Base-by-base conservation (phyloP, 768 basidiomycete species). In the Hypholoma sublateritium region DNA sequence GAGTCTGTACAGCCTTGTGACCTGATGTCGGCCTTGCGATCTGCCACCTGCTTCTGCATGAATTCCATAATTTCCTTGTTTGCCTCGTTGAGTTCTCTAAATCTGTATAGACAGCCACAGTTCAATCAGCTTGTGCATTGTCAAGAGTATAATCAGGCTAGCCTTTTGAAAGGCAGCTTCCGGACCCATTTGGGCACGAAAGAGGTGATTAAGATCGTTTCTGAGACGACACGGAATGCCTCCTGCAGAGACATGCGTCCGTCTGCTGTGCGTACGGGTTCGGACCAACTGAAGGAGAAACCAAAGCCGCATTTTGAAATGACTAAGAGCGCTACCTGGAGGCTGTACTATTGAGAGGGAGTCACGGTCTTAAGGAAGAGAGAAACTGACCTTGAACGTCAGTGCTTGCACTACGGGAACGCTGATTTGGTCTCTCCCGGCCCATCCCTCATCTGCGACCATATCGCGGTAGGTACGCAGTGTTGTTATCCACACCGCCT, bases 281-380 rank as follows among this genome's bases (percentile, higher is more conserved):
- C 64, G 9, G 62, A 60, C 80, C 78, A 81, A 28, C 68, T 69
- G 45, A 78, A 76, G 0, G 71, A 63, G 37, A 80, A 74, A 1
- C 80, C 81, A 49, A 81, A 80, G 1, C 77, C 80, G 56, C 80
- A 81, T 60, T 65, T 73, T 8, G 73, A 74, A 21, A 81, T 72
- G 7, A 79, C 65, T n/a, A 80, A 59, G 9, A 80, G 69, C 3
- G 79, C 74, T 13, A 77, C 57, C 78, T 81, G 28, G 21, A 24
- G 16, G 41, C 9, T 11, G 12, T 12, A 37, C 5, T 24, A 39
- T 51, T n/a, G 14, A 12, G 21, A 11, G 39, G 28, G 28, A 7
- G 28, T 9, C 9, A 28, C 16, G 8, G 11, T 28, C 22, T n/a
- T 42, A 42, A 34, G 49, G n/a, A 24, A 35, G 39, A 14, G 14